phyloP scores from a whole-genome alignment of 306 rosid species.

The Crotalaria pallida region DNA sequence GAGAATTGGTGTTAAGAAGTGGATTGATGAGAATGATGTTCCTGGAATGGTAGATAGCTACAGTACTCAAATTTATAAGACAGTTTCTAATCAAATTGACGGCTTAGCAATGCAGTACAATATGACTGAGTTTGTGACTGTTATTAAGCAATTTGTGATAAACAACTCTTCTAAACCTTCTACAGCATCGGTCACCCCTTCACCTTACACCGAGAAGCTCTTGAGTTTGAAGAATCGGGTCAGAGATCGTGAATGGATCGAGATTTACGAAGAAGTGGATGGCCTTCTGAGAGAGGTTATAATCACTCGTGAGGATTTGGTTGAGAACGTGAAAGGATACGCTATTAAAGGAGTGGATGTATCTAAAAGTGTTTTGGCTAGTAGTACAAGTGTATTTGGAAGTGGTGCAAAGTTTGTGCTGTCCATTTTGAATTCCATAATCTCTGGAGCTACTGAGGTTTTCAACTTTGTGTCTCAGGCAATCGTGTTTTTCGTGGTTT shows the following conservation, averaged over 20 bases:
- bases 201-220: slow-evolving; percentile 51
- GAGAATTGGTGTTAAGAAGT: slow-evolving; percentile 61
- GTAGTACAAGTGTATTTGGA: slow-evolving; percentile 66
- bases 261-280: slow-evolving; percentile 51
- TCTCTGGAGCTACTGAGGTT: slow-evolving; percentile 87
- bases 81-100: slow-evolving; percentile 66
- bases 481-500: slow-evolving; percentile 85
- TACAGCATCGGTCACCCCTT: slow-evolving; percentile 28
- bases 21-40: slow-evolving; percentile 89
- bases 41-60: slow-evolving; percentile 69
- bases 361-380: slow-evolving; percentile 59
- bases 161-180: slow-evolving; percentile 56
- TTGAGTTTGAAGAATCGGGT: slow-evolving; percentile 49
- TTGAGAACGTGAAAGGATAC: slow-evolving; percentile 73
- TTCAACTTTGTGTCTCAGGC: slow-evolving; percentile 82
- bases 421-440: slow-evolving; percentile 66
- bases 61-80: slow-evolving; percentile 52
- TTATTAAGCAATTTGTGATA: slow-evolving; percentile 61
- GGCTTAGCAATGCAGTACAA: slow-evolving; percentile 74
- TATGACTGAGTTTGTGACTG: slow-evolving; percentile 66
- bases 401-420: slow-evolving; percentile 56
- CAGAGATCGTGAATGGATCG: slow-evolving; percentile 55
- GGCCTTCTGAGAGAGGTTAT: slow-evolving; percentile 53
- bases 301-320: slow-evolving; percentile 74
- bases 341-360: slow-evolving; percentile 70